phyloP scores from a whole-genome alignment of 257 asterid genomes.

The Solanum microdontum region DNA sequence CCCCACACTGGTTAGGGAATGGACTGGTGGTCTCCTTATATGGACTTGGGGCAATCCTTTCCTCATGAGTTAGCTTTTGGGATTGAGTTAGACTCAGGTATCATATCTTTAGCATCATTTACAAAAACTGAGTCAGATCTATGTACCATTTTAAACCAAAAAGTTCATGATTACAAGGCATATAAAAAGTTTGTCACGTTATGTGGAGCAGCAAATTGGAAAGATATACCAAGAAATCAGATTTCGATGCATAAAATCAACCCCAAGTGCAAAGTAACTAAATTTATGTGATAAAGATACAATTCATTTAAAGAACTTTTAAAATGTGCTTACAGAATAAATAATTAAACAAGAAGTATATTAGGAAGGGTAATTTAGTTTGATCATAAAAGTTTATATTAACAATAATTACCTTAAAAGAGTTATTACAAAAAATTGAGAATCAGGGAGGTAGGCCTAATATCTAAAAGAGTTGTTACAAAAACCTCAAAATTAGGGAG shows the following conservation, averaged over 20 bases:
- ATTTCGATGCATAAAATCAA: not conserved
- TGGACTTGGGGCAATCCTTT: no score
- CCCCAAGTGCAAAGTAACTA: not conserved
- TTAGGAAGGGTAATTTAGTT: not conserved
- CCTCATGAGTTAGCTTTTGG: no score
- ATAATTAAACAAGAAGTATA: not conserved
- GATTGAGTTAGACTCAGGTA: no score
- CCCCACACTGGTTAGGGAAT: no score
- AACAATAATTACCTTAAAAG: not conserved
- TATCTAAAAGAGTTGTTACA: not conserved
- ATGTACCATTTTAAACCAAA: not conserved
- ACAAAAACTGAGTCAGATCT: not conserved
- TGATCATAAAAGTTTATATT: not conserved
- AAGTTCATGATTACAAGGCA: not conserved
- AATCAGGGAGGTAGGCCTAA: not conserved
- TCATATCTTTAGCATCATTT: not conserved
- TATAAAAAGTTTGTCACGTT: not conserved
- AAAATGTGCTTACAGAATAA: not conserved
- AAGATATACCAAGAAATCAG: not conserved
- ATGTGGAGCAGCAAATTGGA: not conserved
- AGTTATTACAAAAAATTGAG: not conserved
- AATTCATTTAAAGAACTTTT: not conserved
- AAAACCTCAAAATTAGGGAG: not conserved
- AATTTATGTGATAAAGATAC: not conserved
- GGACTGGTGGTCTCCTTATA: no score